These are phyloP conservation scores for Brachypodium distachyon DNA, from an alignment of 202 grass and related monocot genomes.

Conservation along the genomic window DNA sequence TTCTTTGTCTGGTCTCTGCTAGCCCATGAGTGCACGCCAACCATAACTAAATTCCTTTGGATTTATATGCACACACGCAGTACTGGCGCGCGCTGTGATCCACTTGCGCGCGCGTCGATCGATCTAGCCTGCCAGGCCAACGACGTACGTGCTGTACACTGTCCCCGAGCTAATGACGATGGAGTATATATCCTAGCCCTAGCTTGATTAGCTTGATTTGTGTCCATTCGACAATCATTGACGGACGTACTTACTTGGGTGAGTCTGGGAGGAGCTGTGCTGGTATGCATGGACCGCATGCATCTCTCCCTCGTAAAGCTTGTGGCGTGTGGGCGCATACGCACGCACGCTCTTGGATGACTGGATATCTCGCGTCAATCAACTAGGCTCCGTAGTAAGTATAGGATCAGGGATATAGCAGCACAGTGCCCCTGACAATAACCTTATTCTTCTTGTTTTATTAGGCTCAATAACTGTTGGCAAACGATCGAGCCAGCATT, in stretches of 20 bases:
- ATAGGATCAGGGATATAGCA: too few relatives aligned
- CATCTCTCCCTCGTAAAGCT: background rate
- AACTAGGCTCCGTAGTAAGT: too few relatives aligned
- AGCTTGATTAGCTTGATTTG: background rate
- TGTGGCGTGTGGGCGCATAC: background rate
- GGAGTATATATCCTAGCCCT: too few relatives aligned
- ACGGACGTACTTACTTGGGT: background rate
- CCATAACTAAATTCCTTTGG: background rate
- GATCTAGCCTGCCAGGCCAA: too few relatives aligned
- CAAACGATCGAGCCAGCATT: too few relatives aligned
- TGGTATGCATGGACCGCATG: too few relatives aligned
- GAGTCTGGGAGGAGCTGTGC: background rate
- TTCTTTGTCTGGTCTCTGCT: background rate
- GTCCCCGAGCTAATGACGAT: background rate
- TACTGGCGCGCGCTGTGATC: background rate
- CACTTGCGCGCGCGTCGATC: background rate
- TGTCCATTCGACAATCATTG: background rate
- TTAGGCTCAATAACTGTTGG: background rate
- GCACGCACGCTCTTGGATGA: background rate
- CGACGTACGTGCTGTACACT: too few relatives aligned
- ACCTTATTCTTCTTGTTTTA: background rate
- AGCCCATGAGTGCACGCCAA: background rate
- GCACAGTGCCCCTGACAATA: background rate
- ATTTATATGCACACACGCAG: background rate
- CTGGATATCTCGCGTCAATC: background rate